These are phyloP conservation scores for Leucoagaricus sp. DNA, from an alignment of 1,284 basidiomycete genomes.

Conservation along the genomic window DNA sequence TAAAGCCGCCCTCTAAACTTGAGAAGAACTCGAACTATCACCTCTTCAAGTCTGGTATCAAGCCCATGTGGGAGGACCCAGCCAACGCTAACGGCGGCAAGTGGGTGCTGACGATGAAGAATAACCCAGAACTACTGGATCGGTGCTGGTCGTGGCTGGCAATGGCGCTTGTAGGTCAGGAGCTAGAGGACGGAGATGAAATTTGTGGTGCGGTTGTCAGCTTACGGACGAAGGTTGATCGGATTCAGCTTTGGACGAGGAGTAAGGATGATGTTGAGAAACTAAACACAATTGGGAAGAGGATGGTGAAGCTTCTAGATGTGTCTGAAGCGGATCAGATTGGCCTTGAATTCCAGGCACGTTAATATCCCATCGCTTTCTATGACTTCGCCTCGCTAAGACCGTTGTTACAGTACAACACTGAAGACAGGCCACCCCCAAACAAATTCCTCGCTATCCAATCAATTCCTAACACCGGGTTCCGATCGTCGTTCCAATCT, in stretches of 20 bases:
- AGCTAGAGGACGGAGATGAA: constrained; percentile 84
- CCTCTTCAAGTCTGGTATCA: constrained; percentile 89
- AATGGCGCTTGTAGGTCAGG: constrained; percentile 90
- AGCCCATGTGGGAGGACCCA: constrained; percentile 96
- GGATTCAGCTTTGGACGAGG: constrained; percentile 90
- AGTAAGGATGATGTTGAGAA: constrained; percentile 81
- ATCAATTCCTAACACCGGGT: constrained; percentile 62
- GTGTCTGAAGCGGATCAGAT: constrained; percentile 77
- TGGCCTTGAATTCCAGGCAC: constrained; percentile 87
- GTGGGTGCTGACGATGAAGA: constrained; percentile 93
- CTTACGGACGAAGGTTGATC: constrained; percentile 82
- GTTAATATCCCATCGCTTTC: constrained; percentile 19
- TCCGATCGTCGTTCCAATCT: constrained; percentile 58
- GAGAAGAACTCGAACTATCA: constrained; percentile 92
- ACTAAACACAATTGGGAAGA: constrained; percentile 82
- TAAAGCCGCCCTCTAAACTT: constrained; percentile 86
- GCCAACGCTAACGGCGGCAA: constrained; percentile 91
- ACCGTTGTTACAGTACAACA: constrained; percentile 61
- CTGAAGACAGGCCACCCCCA: constrained; percentile 73
- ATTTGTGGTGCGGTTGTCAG: constrained; percentile 92
- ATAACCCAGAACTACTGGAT: constrained; percentile 79
- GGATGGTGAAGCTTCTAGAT: constrained; percentile 80
- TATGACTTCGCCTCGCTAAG: too few species aligned
- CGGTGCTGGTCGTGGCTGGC: constrained; percentile 89
- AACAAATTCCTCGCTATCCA: constrained; percentile 84